phyloP scores from a whole-genome alignment of 1,284 basidiomycete genomes.

The Ceratobasidium sp. region DNA sequence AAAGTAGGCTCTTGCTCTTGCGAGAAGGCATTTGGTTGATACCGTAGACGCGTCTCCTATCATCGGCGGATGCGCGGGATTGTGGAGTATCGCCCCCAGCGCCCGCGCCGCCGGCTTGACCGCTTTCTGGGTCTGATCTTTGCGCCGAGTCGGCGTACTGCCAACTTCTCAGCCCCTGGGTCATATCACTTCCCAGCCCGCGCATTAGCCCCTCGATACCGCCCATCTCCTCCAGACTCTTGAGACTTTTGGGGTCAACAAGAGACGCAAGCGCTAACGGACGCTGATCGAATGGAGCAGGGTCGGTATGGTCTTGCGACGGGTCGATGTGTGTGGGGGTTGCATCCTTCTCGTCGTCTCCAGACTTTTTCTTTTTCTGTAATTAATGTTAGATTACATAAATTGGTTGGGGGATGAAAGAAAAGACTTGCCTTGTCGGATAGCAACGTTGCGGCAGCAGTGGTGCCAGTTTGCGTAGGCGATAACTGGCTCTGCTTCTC shows the following conservation, averaged over 20 bases:
- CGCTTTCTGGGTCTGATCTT: slow-evolving; percentile 40
- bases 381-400: slow-evolving; percentile 21
- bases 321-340: slow-evolving; percentile 53
- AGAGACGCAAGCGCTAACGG: slow-evolving; percentile 85
- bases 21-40: slow-evolving; percentile 83
- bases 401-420: neutral
- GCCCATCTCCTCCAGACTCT: slow-evolving; percentile 75
- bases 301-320: slow-evolving; percentile 70
- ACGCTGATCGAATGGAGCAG: slow-evolving; percentile 74
- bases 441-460: slow-evolving; percentile 45
- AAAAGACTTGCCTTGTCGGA: slow-evolving; percentile 3
- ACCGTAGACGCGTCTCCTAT: slow-evolving; percentile 82
- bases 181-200: slow-evolving; percentile 77
- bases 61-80: slow-evolving; percentile 66
- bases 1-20: slow-evolving; percentile 80
- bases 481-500: slow-evolving; percentile 43
- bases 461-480: slow-evolving; percentile 48
- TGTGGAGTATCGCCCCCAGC: slow-evolving; percentile 57
- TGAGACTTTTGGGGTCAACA: slow-evolving; percentile 87
- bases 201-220: slow-evolving; percentile 75
- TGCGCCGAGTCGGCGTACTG: slow-evolving; percentile 43
- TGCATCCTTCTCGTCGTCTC: slow-evolving; percentile 41
- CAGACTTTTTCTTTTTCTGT: slow-evolving; percentile 51
- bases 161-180: slow-evolving; percentile 60
- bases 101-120: slow-evolving; percentile 42